Conservation (phyloP, 257 asterid genomes). For the Leptodermis oblonga region DNA sequence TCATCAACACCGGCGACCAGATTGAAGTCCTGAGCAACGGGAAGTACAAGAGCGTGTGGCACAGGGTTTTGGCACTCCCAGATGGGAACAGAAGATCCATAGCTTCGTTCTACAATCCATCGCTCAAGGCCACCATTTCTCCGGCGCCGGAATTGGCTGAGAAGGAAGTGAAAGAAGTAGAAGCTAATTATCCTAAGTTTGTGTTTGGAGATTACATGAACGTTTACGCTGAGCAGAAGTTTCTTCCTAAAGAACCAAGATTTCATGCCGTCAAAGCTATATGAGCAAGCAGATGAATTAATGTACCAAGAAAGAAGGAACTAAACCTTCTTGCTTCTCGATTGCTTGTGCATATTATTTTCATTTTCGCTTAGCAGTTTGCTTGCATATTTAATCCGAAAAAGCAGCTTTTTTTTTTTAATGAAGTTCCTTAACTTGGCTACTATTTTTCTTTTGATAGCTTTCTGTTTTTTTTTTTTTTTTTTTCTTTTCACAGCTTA, state of each 20-base stretch:
- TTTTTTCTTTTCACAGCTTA: no score
- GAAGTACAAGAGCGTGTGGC: conserved; percentile 84
- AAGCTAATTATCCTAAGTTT: conserved; percentile 53
- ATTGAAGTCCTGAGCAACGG: conserved; percentile 83
- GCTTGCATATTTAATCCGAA: no score
- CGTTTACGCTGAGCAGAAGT: conserved; percentile 67
- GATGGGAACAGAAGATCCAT: conserved; percentile 65
- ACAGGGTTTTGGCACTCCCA: conserved; percentile 45
- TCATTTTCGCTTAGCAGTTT: no score
- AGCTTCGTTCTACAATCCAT: conserved; percentile 86
- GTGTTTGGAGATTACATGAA: conserved; percentile 76
- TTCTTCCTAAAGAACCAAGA: conserved; percentile 78
- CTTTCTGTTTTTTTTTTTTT: no score
- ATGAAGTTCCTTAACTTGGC: no score
- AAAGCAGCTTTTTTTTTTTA: no score
- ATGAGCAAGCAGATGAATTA: no score
- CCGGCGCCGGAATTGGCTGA: conserved; percentile 41
- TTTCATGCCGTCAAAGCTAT: conserved; percentile 59
- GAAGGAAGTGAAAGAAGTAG: conserved; percentile 13
- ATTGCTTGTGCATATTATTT: no score
- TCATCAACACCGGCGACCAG: conserved; percentile 79
- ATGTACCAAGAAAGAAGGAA: no score
- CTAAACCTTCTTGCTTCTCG: no score
- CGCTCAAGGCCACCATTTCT: conserved; percentile 55
- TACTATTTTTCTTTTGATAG: no score